phyloP scores from a whole-genome alignment of 2,329 filamentous ascomycete species.

The Penicillium sp. region DNA sequence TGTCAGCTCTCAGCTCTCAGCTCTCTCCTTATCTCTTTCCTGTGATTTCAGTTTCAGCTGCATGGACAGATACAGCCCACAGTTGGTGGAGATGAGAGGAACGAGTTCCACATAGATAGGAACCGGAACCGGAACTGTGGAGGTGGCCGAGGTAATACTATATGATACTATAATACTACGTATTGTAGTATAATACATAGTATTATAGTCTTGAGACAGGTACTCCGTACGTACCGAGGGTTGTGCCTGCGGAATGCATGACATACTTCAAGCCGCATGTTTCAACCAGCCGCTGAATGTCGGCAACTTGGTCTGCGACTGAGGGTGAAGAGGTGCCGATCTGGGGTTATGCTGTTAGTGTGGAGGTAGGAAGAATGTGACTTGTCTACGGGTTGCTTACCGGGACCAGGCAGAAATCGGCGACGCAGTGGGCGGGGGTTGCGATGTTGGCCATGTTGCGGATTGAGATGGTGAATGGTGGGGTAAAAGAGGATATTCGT shows the following conservation, averaged over 20 bases:
- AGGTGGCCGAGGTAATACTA: background rate
- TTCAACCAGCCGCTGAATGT: conserved; percentile 81
- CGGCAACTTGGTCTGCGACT: conserved; percentile 79
- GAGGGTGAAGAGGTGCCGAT: conserved; percentile 77
- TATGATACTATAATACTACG: background rate
- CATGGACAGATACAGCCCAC: background rate
- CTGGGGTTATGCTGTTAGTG: conserved; percentile 41
- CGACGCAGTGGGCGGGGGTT: conserved; percentile 75
- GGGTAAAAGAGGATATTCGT: background rate
- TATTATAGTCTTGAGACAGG: background rate
- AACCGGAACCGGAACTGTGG: background rate
- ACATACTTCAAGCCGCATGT: conserved; percentile 76
- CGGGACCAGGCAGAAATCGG: conserved; percentile 89
- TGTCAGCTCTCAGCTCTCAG: background rate
- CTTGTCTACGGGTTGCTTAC: conserved; percentile 44
- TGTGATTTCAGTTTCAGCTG: background rate
- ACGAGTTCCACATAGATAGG: conserved; percentile 2
- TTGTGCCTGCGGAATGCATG: conserved; percentile 94
- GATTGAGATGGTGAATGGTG: background rate
- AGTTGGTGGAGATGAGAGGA: background rate
- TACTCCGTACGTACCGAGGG: conserved; percentile 66
- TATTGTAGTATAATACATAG: background rate
- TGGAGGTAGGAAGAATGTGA: background rate
- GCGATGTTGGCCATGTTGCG: conserved; percentile 31
- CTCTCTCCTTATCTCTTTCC: background rate